Conservation (phyloP, 139 green algal species). For the Coelastrella sp. region DNA sequence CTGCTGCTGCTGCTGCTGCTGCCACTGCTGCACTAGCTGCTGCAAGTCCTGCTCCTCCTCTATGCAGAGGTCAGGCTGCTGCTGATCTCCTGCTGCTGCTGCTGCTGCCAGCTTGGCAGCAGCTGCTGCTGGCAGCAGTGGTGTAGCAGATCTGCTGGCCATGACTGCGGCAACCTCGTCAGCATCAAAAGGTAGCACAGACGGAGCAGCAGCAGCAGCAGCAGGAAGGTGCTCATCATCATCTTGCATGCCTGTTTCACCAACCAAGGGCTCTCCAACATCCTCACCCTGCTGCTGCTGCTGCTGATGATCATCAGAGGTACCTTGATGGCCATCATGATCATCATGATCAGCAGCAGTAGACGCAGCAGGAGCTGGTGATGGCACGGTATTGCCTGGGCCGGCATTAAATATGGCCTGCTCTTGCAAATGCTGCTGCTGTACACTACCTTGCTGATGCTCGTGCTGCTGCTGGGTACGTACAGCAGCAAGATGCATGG, state of each 20-base stretch:
- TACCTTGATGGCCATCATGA: no score
- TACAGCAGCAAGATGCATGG: not conserved
- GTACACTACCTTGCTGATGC: not conserved
- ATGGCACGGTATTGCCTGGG: no score
- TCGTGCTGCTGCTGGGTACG: not conserved
- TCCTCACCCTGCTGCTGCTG: constrained; percentile 11
- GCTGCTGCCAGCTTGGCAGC: not conserved
- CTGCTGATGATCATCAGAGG: not conserved
- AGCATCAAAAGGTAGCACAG: no score
- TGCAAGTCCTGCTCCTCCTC: constrained; percentile 9
- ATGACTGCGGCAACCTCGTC: not conserved
- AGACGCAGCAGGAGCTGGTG: not conserved
- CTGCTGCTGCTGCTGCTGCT: constrained; percentile 7
- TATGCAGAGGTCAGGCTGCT: not conserved
- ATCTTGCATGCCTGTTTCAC: not conserved
- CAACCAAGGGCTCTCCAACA: not conserved
- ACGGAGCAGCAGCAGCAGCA: not conserved
- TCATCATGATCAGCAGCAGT: not conserved
- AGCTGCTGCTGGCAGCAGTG: not conserved
- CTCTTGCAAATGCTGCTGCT: not conserved
- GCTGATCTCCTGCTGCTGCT: not conserved
- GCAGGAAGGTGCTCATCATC: not conserved
- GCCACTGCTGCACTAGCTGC: not conserved
- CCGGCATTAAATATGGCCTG: no score
- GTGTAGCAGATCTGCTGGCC: not conserved